Evolutionary conservation across 2,329 filamentous ascomycete species (phyloP).

Genomic region (Metarhizium anisopliae): DNA sequence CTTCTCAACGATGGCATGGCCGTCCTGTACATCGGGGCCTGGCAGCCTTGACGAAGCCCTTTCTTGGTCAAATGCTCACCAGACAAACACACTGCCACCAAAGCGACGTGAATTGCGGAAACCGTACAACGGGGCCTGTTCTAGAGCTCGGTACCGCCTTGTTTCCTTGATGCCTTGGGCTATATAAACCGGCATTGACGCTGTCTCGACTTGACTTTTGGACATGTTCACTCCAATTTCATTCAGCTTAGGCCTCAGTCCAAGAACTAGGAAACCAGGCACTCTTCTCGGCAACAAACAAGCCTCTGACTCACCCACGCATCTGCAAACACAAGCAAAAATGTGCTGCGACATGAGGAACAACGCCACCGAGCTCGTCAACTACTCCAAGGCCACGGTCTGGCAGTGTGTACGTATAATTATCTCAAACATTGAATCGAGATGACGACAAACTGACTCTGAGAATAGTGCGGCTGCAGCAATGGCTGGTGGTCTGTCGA

Average conservation of each 20-base stretch:
- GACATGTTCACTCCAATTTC: background rate
- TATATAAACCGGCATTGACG: background rate
- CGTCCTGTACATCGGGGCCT: background rate
- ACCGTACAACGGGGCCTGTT: background rate
- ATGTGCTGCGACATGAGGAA: background rate
- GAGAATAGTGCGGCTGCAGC: conserved; percentile 11
- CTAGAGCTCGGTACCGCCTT: background rate
- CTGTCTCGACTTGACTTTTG: background rate
- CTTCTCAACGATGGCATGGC: background rate
- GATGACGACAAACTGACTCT: background rate
- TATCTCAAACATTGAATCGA: no score
- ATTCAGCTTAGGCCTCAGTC: background rate
- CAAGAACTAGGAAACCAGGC: background rate
- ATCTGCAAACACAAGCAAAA: background rate
- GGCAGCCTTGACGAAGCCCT: conserved; percentile 2
- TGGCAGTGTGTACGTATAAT: conserved; percentile 11
- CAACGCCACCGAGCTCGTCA: background rate
- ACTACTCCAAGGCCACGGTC: background rate
- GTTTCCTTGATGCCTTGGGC: background rate
- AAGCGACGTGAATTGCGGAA: background rate
- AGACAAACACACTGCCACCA: conserved; percentile 1
- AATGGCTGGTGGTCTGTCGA: conserved; percentile 13
- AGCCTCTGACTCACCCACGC: background rate
- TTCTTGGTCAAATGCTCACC: background rate
- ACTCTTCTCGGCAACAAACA: background rate